Percentiles rank a stretch among this genome's conserved stretches.
These are phyloP conservation scores for Cryphonectria naterciae DNA, from an alignment of 2,329 filamentous ascomycete genomes.

Conservation along the genomic window DNA sequence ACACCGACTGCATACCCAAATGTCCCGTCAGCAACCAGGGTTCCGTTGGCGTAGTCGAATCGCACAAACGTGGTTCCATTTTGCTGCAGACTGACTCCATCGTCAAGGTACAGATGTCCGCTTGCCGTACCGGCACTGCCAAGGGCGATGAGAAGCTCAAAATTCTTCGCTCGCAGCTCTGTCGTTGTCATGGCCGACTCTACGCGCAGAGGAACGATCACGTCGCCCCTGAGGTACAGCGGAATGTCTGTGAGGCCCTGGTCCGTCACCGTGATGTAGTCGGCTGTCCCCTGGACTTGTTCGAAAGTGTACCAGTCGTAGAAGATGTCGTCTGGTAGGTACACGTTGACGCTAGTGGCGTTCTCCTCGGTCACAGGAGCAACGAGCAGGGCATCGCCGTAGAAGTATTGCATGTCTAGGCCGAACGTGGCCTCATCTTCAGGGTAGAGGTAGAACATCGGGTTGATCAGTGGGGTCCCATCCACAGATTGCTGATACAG, in stretches of 20 bases:
- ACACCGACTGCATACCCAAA: conserved; percentile 56
- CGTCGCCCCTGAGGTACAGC: conserved; percentile 68
- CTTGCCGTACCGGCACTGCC: conserved; percentile 63
- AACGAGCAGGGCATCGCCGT: conserved; percentile 49
- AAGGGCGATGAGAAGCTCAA: conserved; percentile 72
- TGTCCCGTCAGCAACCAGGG: conserved; percentile 53
- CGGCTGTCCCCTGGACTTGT: conserved; percentile 46
- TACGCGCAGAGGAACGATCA: conserved; percentile 64
- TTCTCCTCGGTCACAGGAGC: conserved; percentile 50
- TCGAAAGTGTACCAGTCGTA: conserved; percentile 57
- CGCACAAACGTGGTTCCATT: conserved; percentile 57
- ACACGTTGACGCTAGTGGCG: conserved; percentile 48
- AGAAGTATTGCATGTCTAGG: conserved; percentile 53
- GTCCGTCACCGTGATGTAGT: conserved; percentile 43
- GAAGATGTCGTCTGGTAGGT: conserved; percentile 52
- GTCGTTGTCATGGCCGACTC: conserved; percentile 65
- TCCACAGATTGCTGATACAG: conserved; percentile 63
- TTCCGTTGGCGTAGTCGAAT: conserved; percentile 61
- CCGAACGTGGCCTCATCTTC: conserved; percentile 45
- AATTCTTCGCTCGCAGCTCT: conserved; percentile 65
- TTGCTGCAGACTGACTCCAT: conserved; percentile 71
- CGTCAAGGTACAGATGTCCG: conserved; percentile 76
- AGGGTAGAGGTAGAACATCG: conserved; percentile 71
- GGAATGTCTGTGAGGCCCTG: conserved; percentile 59
- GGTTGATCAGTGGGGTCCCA: conserved; percentile 68